Percentiles rank a stretch among this genome's conserved stretches.
Conservation (phyloP, 495 filamentous ascomycete species). For the Tricharina praecox region DNA sequence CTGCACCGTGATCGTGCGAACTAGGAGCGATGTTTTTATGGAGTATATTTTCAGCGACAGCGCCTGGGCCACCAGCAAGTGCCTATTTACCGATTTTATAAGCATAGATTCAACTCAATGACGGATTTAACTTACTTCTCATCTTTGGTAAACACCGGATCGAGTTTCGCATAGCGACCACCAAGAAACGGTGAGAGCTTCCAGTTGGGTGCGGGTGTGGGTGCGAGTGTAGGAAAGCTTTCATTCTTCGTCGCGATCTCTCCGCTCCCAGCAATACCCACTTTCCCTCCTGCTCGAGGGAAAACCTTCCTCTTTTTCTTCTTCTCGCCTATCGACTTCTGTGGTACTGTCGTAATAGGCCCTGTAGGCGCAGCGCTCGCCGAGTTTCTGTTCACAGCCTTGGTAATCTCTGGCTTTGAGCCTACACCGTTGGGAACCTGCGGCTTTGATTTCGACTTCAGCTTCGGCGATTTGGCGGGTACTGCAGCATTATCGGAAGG, state of each 20-base stretch:
- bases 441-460: too few relatives aligned
- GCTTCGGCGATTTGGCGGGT: too few relatives aligned
- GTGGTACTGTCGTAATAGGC: neutral
- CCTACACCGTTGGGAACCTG: too few relatives aligned
- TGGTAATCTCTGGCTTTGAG: too few relatives aligned
- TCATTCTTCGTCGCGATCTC: too few relatives aligned
- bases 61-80: constrained; percentile 48
- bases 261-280: neutral
- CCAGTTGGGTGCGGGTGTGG: constrained; percentile 12
- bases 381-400: too few relatives aligned
- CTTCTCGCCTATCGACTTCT: neutral
- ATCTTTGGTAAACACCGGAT: constrained; percentile 62
- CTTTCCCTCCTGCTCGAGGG: neutral
- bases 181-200: constrained; percentile 36
- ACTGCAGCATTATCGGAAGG: too few relatives aligned
- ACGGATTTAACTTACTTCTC: constrained; percentile 46
- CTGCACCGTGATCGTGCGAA: constrained; percentile 40
- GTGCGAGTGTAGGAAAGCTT: too few relatives aligned
- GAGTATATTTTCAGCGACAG: constrained; percentile 65
- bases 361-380: too few relatives aligned
- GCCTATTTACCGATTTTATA: constrained; percentile 32
- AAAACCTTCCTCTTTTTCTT: constrained; percentile 6
- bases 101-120: neutral
- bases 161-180: constrained; percentile 51
- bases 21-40: constrained; percentile 56